Evolutionary conservation across 768 basidiomycete genomes (phyloP).

Genomic region (Boletus rubroflammeus): DNA sequence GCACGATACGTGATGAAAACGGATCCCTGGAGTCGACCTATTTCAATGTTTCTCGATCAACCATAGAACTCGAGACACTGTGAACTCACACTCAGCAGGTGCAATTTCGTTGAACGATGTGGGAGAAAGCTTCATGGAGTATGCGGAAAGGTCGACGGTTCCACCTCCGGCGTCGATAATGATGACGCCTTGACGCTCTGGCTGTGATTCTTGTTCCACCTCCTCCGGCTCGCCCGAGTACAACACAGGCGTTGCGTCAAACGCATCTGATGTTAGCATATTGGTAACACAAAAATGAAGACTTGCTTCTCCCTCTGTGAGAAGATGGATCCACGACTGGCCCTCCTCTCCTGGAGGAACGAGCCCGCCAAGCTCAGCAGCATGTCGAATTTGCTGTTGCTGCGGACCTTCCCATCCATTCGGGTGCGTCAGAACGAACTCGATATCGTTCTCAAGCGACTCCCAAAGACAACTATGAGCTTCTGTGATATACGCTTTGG

Average conservation of each 20-base stretch:
- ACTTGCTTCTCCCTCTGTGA: constrained; percentile 60
- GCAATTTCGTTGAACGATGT: constrained; percentile 36
- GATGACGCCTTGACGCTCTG: constrained; percentile 33
- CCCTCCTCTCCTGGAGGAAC: constrained; percentile 38
- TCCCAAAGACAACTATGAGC: constrained; percentile 41
- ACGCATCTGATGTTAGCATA: constrained; percentile 35
- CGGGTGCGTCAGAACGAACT: constrained; percentile 55
- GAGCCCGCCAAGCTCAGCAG: constrained; percentile 47
- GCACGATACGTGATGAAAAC: constrained; percentile 35
- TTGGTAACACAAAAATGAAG: constrained; percentile 50
- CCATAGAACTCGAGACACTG: neutral
- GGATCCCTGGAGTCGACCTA: constrained; percentile 40
- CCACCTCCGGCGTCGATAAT: constrained; percentile 50
- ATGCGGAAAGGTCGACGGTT: constrained; percentile 40
- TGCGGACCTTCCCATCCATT: constrained; percentile 63
- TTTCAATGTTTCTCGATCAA: neutral
- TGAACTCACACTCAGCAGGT: constrained; percentile 29
- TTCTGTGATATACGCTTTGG: constrained; percentile 43
- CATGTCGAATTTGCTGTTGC: constrained; percentile 50
- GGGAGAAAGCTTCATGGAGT: constrained; percentile 37
- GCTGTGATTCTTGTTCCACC: constrained; percentile 3
- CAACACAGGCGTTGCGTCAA: constrained; percentile 8
- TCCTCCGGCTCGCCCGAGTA: constrained; percentile 19
- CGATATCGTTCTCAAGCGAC: constrained; percentile 38
- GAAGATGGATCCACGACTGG: constrained; percentile 44